Evolutionary conservation across 208 protist genomes (phyloP).

Genomic region (Leishmania amazonensis): DNA sequence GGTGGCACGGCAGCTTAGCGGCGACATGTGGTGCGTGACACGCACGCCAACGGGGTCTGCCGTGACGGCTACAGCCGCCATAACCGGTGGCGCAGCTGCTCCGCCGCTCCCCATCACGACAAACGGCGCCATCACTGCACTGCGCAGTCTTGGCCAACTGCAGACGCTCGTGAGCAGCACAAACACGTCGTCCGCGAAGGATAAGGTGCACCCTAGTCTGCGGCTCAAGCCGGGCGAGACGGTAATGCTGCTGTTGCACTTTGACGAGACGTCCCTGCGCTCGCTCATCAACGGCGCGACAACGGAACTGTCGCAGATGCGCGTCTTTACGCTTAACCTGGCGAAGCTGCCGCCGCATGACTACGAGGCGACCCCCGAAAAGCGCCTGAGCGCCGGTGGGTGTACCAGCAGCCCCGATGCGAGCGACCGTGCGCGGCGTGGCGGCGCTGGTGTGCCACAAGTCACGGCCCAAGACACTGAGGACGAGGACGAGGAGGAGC

Average conservation of each 20-base stretch:
- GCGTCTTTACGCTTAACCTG: slow-evolving; percentile 70
- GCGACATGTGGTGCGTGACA: background rate
- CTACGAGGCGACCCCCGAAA: slow-evolving; percentile 28
- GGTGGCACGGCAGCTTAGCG: background rate
- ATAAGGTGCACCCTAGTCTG: slow-evolving; percentile 23
- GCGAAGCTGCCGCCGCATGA: slow-evolving; percentile 53
- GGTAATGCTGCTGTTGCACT: slow-evolving; percentile 62
- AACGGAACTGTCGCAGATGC: slow-evolving; percentile 49
- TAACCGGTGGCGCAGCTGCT: background rate
- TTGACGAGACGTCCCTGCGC: slow-evolving; percentile 25
- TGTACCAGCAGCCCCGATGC: background rate
- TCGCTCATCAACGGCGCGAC: slow-evolving; percentile 48
- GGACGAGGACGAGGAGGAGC: slow-evolving; percentile 45
- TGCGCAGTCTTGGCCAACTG: slow-evolving; percentile 46
- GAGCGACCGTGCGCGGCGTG: background rate
- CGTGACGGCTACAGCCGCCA: background rate
- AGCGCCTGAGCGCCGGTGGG: slow-evolving; percentile 1
- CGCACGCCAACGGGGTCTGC: background rate
- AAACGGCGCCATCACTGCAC: slow-evolving; percentile 43
- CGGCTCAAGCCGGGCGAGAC: slow-evolving; percentile 56
- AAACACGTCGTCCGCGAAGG: slow-evolving; percentile 12
- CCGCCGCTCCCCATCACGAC: slow-evolving; percentile 8
- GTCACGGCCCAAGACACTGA: background rate
- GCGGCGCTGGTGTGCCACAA: background rate
- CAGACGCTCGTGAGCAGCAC: slow-evolving; percentile 32